Percentiles rank a stretch among this genome's conserved stretches.
phyloP scores from a whole-genome alignment of 2,329 filamentous ascomycete species.

The Aaosphaeria arxii region DNA sequence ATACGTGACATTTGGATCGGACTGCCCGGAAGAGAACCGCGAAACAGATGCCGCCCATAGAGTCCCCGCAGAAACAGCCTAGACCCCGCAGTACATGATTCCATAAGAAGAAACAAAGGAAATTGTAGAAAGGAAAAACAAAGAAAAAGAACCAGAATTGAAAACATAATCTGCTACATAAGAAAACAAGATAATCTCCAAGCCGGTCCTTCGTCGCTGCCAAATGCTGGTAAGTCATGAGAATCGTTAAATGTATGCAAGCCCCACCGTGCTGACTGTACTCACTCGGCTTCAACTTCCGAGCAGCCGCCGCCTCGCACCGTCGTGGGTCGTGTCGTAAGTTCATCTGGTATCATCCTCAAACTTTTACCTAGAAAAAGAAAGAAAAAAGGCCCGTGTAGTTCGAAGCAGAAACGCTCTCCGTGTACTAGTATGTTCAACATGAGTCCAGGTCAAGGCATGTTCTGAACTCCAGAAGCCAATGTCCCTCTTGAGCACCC shows the following conservation, averaged over 20 bases:
- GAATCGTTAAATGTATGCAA: conserved; percentile 28
- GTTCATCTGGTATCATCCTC: conserved; percentile 28
- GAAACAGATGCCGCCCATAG: too few species aligned
- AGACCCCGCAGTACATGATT: too few species aligned
- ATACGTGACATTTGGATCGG: neutral
- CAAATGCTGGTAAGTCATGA: conserved; percentile 24
- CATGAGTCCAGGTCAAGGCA: too few species aligned
- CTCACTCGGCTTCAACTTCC: too few species aligned
- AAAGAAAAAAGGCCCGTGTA: neutral
- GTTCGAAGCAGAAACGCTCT: too few species aligned
- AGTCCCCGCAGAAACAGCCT: too few species aligned
- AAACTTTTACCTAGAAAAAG: conserved; percentile 17
- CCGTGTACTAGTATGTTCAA: too few species aligned
- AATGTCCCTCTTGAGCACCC: too few species aligned
- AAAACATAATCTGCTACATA: conserved; percentile 2
- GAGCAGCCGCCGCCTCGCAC: conserved; percentile 5
- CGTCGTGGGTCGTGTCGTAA: conserved; percentile 21
- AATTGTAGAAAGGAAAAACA: neutral
- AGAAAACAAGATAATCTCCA: neutral
- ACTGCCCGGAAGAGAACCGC: too few species aligned
- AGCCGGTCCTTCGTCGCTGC: neutral
- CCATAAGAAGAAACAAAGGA: neutral
- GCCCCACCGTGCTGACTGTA: neutral
- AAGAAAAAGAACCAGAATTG: conserved; percentile 6
- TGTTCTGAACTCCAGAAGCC: too few species aligned